phyloP scores from a whole-genome alignment of 2,329 filamentous ascomycete species.

The Cladorrhinum sp. region DNA sequence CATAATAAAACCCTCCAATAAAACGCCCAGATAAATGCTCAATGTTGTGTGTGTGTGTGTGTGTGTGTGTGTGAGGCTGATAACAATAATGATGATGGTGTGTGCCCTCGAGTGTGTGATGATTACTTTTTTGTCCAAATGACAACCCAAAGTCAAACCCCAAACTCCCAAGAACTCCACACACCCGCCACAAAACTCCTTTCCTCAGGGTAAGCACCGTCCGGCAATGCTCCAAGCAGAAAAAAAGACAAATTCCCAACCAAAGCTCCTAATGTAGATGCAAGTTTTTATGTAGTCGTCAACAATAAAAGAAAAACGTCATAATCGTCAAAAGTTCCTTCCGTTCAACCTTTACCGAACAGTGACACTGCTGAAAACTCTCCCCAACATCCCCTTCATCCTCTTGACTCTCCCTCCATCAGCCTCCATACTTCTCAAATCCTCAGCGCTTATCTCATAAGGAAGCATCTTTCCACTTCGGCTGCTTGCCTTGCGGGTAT shows the following conservation, averaged over 20 bases:
- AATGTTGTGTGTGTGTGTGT: not conserved
- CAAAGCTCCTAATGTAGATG: not conserved
- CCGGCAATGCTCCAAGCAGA: not conserved
- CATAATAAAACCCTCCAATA: not conserved
- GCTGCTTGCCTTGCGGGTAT: constrained; percentile 27
- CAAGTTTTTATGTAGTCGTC: not conserved
- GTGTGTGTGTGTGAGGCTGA: not conserved
- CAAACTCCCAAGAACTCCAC: not conserved
- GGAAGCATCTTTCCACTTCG: constrained; percentile 41
- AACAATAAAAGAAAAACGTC: not conserved
- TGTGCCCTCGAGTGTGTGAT: too few species aligned
- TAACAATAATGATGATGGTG: not conserved
- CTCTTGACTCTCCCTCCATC: constrained; percentile 27
- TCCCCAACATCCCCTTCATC: constrained; percentile 16
- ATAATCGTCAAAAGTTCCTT: not conserved
- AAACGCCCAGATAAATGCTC: not conserved
- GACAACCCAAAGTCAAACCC: not conserved
- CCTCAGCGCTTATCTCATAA: constrained; percentile 54
- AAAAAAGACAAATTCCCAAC: not conserved
- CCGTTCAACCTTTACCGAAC: not conserved
- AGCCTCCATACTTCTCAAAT: constrained; percentile 50
- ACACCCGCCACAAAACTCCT: not conserved
- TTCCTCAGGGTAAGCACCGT: not conserved
- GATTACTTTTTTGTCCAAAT: not conserved
- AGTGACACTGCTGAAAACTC: constrained; percentile 28